Base-by-base conservation (phyloP, 2,329 filamentous ascomycete species). In the Aspergillus spinulosporus region DNA sequence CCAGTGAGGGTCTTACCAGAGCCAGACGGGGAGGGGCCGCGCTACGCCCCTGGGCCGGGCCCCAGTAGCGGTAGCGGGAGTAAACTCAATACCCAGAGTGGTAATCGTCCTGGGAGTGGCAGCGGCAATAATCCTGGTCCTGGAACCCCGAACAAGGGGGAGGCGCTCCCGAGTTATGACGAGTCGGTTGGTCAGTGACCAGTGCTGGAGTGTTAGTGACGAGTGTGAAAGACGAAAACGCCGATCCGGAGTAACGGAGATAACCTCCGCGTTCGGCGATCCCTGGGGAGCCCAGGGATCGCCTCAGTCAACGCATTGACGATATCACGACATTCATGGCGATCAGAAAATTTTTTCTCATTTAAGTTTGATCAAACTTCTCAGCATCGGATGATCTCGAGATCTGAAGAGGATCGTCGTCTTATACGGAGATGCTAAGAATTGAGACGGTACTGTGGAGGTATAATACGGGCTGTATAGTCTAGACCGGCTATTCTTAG, bases 401-500 rank as follows among this genome's bases (percentile, higher is more conserved):
- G 34, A 37, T 37, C 34, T 37, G 9, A 37, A 34, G 32, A 37
- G n/a, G 34, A 37, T 37, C 34, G 34, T 4, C 34, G 21, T 21
- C 21, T 21, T 21, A 21, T 21, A 21, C 21, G 21, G 21, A 21
- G 21, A 21, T 21, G 21, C 21, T 21, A 21, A 21, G 34, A 36
- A 36, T 36, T 36, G 12, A 42, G 29, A 47, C n/a, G 21, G 7
- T 21, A 5, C 9, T 14, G 44, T 47, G 48, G 39, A 50, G 39
- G 48, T 11, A 21, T 40, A 50, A 47, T 14, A 42, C 48, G 37
- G 34, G 36, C 28, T 31, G 48, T 43, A 50, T 50, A 50, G 48
- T 50, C 48, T 43, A 43, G 48, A 39, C 37, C 48, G 11, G 48
- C 48, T 50, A 50, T 50, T 32, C 31, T 50, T 50, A 50, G 48